Percentiles rank a stretch among this genome's conserved stretches.
Conservation (phyloP, 768 basidiomycete genomes). For the Trametes cubensis region DNA sequence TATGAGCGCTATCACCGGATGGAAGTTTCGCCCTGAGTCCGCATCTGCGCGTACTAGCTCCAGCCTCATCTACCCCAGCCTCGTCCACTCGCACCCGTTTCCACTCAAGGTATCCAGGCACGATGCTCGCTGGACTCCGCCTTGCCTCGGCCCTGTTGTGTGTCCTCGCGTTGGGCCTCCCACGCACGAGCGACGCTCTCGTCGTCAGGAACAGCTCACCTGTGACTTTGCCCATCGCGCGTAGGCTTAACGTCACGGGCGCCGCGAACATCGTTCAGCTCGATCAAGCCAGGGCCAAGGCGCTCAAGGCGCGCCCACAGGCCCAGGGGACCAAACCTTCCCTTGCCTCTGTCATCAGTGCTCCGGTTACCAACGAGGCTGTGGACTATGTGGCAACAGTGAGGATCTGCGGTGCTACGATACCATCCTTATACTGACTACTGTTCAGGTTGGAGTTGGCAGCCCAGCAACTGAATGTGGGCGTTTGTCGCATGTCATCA, state of each 20-base stretch:
- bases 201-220: conserved; percentile 22
- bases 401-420: background rate
- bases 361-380: conserved; percentile 25
- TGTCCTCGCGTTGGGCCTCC: background rate
- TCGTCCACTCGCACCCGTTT: background rate
- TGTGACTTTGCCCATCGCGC: conserved; percentile 27
- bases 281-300: conserved; percentile 29
- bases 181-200: conserved; percentile 2
- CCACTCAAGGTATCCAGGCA: background rate
- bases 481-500: background rate
- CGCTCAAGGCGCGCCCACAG: conserved; percentile 13
- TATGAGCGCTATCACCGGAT: background rate
- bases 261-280: conserved; percentile 20
- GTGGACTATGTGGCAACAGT: conserved; percentile 34
- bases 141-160: background rate
- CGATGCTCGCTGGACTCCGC: conserved; percentile 10
- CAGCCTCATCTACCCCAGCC: background rate
- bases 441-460: conserved; percentile 47
- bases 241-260: conserved; percentile 29
- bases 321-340: background rate
- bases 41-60: background rate
- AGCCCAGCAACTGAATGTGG: conserved; percentile 47
- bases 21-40: background rate
- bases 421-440: background rate
- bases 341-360: conserved; percentile 14